phyloP scores from a whole-genome alignment of 495 filamentous ascomycete species.

The Trypethelium eluteriae region DNA sequence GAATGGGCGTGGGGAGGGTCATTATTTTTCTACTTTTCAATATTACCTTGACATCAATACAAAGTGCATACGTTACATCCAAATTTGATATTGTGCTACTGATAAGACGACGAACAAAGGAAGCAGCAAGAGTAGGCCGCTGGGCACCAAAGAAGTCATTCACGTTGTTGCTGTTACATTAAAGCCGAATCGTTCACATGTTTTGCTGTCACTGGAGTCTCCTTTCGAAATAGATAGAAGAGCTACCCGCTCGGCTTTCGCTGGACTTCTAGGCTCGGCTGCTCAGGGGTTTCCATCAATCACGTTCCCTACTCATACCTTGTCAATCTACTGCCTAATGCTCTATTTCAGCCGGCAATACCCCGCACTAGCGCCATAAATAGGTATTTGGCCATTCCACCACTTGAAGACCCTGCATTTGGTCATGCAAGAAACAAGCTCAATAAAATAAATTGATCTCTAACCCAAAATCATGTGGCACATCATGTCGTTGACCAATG shows the following conservation, averaged over 20 bases:
- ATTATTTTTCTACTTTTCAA: too few relatives aligned
- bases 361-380: not conserved
- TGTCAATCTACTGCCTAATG: not conserved
- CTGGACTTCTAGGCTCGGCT: constrained; percentile 10
- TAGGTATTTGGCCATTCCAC: not conserved
- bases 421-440: not conserved
- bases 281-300: not conserved
- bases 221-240: too few relatives aligned
- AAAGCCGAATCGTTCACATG: too few relatives aligned
- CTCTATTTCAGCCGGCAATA: not conserved
- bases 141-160: too few relatives aligned
- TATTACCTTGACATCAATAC: too few relatives aligned
- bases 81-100: too few relatives aligned
- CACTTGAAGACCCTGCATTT: constrained; percentile 8
- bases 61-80: too few relatives aligned
- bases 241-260: too few relatives aligned
- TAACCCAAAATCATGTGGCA: not conserved
- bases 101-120: too few relatives aligned
- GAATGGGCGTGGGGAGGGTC: not conserved
- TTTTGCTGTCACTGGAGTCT: too few relatives aligned
- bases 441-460: constrained; percentile 4
- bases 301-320: not conserved
- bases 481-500: not conserved
- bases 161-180: too few relatives aligned
- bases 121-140: too few relatives aligned